phyloP scores from a whole-genome alignment of 2,329 filamentous ascomycete species.

The Orbilia javanica region DNA sequence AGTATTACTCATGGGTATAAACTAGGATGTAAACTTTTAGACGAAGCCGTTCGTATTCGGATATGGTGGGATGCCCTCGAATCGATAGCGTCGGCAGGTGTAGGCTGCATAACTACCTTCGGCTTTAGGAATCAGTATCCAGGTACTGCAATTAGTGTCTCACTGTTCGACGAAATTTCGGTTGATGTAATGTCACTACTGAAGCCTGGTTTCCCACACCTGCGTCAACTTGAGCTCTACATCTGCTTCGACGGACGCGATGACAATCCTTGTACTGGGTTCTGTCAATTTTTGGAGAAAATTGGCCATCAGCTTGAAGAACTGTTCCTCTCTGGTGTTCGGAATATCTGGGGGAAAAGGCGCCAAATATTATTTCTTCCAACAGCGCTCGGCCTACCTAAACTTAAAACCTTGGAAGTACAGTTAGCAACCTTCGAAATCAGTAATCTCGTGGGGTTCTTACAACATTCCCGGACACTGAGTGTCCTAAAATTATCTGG shows the following conservation, averaged over 20 bases:
- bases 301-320: conserved; percentile 1
- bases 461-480: neutral
- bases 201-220: neutral
- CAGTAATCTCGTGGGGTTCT: no score
- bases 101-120: neutral
- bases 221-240: neutral
- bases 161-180: neutral
- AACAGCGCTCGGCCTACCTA: neutral
- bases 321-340: neutral
- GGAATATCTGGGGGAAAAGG: neutral
- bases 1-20: neutral
- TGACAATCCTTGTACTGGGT: neutral
- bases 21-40: no score
- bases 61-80: neutral
- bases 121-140: neutral
- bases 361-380: neutral
- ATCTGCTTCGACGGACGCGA: neutral
- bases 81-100: neutral
- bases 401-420: neutral
- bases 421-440: neutral
- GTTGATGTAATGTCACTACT: neutral
- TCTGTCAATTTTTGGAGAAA: neutral
- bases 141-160: neutral
- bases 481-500: neutral
- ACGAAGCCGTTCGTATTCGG: neutral